Base-by-base conservation (phyloP, 1,284 basidiomycete genomes). In the Cutaneotrichosporon daszewskae region DNA sequence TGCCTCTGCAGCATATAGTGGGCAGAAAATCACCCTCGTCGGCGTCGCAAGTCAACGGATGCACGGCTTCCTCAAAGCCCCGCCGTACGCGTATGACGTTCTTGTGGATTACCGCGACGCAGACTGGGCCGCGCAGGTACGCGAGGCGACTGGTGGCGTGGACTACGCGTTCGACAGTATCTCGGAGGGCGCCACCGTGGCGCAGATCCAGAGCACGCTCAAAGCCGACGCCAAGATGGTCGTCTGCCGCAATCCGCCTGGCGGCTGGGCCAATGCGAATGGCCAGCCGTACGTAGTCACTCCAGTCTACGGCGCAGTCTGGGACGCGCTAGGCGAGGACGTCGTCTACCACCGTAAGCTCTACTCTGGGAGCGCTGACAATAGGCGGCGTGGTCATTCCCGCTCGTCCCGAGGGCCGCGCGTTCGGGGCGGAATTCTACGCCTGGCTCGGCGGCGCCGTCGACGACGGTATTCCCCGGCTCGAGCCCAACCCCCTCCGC, bases 261-360 rank as follows among this genome's bases (percentile, higher is more conserved):
- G 16, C 19, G 35, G 25, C 6, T 44, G 22, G 13, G 29, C 22
- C 17, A n/a, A n/a, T n/a, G n/a, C n/a, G n/a, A n/a, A n/a, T n/a
- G n/a, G n/a, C n/a, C n/a, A n/a, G n/a, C n/a, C n/a, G 24, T 22
- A 32, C 14, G 25, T 32, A 10, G 14, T 40, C 22, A 8, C 22
- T 10, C 37, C 41, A 3, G 35, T 45, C 5, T 49, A 49, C 32
- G 47, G 47, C 8, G 47, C 47, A 2, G 47, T 31, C 16, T 49
- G 47, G 47, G 47, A 49, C 42, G 47, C 25, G 2, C 47, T 49
- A 13, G 47, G 47, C 4, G 40, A 28, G 13, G 47, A 37, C 23
- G 16, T 44, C 8, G 45, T 19, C 16, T 42, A 47, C 32, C 17
- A 39, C 25, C 17, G 45, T 34, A 19, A 11, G 29, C 18, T 13